phyloP scores from a whole-genome alignment of 2,329 filamentous ascomycete species.

The Neofusicoccum cordaticola region DNA sequence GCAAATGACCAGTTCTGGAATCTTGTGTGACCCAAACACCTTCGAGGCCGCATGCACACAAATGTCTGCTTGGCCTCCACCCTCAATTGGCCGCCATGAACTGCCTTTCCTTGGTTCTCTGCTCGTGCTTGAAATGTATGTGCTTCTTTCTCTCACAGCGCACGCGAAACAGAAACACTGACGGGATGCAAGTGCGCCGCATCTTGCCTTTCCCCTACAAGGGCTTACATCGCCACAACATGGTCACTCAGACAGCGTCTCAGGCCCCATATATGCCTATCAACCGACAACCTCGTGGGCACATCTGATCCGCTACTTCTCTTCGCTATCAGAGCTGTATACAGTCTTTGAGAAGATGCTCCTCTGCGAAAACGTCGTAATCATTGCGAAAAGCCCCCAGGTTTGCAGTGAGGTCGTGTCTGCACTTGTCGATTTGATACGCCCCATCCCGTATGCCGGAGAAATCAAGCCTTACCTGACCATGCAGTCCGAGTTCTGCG shows the following conservation, averaged over 20 bases:
- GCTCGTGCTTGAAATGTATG: constrained; percentile 36
- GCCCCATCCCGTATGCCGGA: constrained; percentile 41
- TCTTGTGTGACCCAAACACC: constrained; percentile 38
- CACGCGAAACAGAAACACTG: background rate
- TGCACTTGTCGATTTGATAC: constrained; percentile 38
- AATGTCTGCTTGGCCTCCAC: constrained; percentile 36
- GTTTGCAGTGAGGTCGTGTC: constrained; percentile 40
- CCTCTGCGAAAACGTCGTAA: constrained; percentile 40
- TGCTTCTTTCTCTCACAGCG: background rate
- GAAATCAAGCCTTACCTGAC: constrained; percentile 41
- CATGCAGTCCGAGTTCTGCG: constrained; percentile 43
- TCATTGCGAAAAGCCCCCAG: constrained; percentile 42
- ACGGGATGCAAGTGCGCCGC: constrained; percentile 29
- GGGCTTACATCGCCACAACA: constrained; percentile 28
- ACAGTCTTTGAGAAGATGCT: constrained; percentile 40
- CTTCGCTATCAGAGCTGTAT: constrained; percentile 41
- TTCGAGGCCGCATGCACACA: constrained; percentile 38
- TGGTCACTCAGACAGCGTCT: constrained; percentile 6
- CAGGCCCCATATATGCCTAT: constrained; percentile 37
- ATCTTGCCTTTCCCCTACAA: constrained; percentile 40
- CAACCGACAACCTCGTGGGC: constrained; percentile 41
- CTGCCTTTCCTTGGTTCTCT: constrained; percentile 40
- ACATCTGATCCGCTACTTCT: constrained; percentile 38
- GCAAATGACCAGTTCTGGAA: constrained; percentile 35
- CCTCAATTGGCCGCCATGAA: constrained; percentile 36